These are phyloP conservation scores for Annona cherimola DNA, from an alignment of 164 flowering plant species.

Conservation along the genomic window DNA sequence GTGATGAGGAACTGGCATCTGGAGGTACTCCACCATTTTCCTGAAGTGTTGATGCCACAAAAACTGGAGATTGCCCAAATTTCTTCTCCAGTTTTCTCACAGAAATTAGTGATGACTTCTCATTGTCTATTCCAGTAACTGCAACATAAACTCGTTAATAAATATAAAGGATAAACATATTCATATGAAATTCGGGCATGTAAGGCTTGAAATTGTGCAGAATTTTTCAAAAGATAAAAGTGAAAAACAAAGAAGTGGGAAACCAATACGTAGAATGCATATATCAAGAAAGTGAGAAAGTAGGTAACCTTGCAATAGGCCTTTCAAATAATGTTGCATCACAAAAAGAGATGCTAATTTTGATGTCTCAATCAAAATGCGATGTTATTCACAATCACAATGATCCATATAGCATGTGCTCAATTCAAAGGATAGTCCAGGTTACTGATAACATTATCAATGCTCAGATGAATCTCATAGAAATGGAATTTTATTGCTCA, in stretches of 20 bases:
- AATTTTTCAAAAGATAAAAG: not conserved
- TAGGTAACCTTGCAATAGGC: too few relatives aligned
- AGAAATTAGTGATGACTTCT: conserved; percentile 36
- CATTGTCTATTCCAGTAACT: conserved; percentile 38
- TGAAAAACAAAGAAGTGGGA: too few relatives aligned
- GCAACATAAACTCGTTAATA: not conserved
- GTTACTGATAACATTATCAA: not conserved
- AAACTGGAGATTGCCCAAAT: conserved; percentile 71
- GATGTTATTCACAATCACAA: not conserved
- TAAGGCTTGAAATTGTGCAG: not conserved
- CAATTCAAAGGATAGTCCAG: not conserved
- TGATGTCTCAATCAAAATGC: not conserved
- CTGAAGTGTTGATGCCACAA: conserved; percentile 45
- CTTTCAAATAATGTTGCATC: not conserved
- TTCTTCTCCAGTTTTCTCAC: conserved; percentile 51
- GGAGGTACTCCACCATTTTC: conserved; percentile 52
- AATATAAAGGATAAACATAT: not conserved
- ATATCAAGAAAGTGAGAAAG: too few relatives aligned
- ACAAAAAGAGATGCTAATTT: not conserved
- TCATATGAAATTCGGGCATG: not conserved
- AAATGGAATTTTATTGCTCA: not conserved
- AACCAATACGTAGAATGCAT: too few relatives aligned
- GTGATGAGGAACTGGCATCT: conserved; percentile 42
- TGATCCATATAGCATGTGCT: not conserved
- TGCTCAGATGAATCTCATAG: not conserved